Conservation (phyloP, 2,329 filamentous ascomycete genomes). For the Zarea fungicola region DNA sequence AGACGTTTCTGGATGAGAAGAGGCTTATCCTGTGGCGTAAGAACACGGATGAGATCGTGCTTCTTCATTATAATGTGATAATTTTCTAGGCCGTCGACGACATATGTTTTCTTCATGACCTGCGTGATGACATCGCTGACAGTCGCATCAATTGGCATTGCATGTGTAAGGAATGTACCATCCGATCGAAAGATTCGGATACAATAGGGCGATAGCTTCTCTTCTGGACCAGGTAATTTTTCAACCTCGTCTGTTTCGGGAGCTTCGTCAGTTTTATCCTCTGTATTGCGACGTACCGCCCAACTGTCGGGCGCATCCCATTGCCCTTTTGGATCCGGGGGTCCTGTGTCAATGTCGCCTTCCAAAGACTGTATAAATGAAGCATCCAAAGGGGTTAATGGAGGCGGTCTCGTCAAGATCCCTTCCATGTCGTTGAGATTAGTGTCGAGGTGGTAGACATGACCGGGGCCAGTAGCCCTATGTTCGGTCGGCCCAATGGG, state of each 20-base stretch:
- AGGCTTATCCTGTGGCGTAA: conserved; percentile 73
- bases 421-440: conserved; percentile 89
- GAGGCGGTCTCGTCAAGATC: conserved; percentile 68
- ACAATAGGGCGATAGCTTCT: conserved; percentile 74
- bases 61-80: conserved; percentile 95
- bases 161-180: conserved; percentile 89
- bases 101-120: conserved; percentile 88
- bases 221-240: conserved; percentile 63
- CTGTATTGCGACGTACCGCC: conserved; percentile 73
- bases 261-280: conserved; percentile 54
- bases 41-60: conserved; percentile 79
- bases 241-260: conserved; percentile 64
- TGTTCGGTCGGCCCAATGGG: conserved; percentile 56
- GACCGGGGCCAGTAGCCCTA: conserved; percentile 51
- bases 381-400: conserved; percentile 65
- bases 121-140: conserved; percentile 85
- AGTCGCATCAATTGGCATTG: conserved; percentile 74
- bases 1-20: conserved; percentile 87
- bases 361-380: conserved; percentile 42
- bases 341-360: conserved; percentile 33
- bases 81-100: conserved; percentile 84
- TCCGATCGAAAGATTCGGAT: conserved; percentile 94
- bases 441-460: conserved; percentile 75
- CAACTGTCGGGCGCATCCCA: conserved; percentile 98
- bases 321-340: conserved; percentile 45